A percentile compares a stretch with the other conserved stretches of the same genome.
Evolutionary conservation across 352 stramenopile genomes (phyloP).

Genomic region (Globisporangium alternatum): DNA sequence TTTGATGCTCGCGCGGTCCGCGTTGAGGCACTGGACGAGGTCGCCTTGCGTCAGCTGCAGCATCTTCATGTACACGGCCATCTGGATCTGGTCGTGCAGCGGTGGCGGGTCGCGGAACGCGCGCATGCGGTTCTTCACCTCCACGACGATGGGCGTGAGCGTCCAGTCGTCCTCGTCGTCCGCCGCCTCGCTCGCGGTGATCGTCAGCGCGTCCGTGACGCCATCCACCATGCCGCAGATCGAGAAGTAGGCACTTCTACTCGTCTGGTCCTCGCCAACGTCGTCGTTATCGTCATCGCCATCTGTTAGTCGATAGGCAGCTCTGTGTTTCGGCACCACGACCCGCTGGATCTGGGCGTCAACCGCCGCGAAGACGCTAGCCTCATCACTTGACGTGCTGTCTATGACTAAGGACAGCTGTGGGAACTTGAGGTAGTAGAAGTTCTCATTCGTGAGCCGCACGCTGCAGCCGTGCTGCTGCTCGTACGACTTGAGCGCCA

Average conservation of each 20-base stretch:
- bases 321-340: neutral
- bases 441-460: constrained; percentile 62
- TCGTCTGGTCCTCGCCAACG: neutral
- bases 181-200: constrained; percentile 15
- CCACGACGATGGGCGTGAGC: constrained; percentile 58
- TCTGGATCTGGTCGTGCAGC: constrained; percentile 74
- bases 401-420: neutral
- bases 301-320: neutral
- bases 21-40: constrained; percentile 67
- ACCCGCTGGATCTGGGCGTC: constrained; percentile 22
- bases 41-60: constrained; percentile 52
- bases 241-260: constrained; percentile 39
- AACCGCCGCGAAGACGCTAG: constrained; percentile 28
- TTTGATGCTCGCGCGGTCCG: constrained; percentile 40
- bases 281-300: constrained; percentile 1
- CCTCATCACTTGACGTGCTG: neutral
- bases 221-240: constrained; percentile 85
- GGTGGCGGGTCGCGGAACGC: constrained; percentile 55
- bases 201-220: constrained; percentile 52
- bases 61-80: constrained; percentile 86
- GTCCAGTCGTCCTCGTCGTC: constrained; percentile 53
- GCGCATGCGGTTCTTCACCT: constrained; percentile 77
- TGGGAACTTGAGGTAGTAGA: constrained; percentile 68
- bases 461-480: constrained; percentile 50
- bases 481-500: constrained; percentile 66